Conservation (phyloP, 1,284 basidiomycete genomes). For the Boletus holoroseus region DNA sequence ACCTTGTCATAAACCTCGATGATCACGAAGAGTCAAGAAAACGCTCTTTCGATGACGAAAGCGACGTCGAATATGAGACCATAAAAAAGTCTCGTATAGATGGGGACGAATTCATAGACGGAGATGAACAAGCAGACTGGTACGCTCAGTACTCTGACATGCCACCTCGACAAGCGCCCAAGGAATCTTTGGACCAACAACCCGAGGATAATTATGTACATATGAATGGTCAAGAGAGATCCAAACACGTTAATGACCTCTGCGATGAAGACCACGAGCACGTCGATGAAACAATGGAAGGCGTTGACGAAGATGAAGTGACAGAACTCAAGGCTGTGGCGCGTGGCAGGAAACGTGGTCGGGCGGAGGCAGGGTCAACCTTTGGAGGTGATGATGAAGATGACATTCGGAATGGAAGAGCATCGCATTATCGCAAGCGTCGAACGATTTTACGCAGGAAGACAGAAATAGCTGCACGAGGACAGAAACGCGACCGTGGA, state of each 20-base stretch:
- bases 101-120: constrained; percentile 41
- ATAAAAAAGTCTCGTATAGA: constrained; percentile 51
- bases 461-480: constrained; percentile 42
- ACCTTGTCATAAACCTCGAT: constrained; percentile 11
- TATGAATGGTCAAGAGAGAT: constrained; percentile 37
- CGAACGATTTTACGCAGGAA: constrained; percentile 46
- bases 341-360: constrained; percentile 74
- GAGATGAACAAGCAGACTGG: constrained; percentile 44
- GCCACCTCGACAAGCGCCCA: constrained; percentile 40
- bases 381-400: constrained; percentile 62
- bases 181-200: constrained; percentile 42
- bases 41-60: constrained; percentile 40
- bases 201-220: constrained; percentile 38
- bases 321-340: constrained; percentile 29
- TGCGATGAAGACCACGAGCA: constrained; percentile 34
- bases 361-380: constrained; percentile 63
- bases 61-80: constrained; percentile 39
- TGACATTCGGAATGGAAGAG: constrained; percentile 35
- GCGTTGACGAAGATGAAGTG: constrained; percentile 41
- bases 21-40: constrained; percentile 33
- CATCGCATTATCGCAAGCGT: constrained; percentile 41
- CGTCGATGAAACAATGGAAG: constrained; percentile 29
- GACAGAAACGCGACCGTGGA: constrained; percentile 62
- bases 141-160: constrained; percentile 28
- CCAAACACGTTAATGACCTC: constrained; percentile 44